phyloP scores from a whole-genome alignment of 768 basidiomycete genomes.

The Dioszegia crocea region DNA sequence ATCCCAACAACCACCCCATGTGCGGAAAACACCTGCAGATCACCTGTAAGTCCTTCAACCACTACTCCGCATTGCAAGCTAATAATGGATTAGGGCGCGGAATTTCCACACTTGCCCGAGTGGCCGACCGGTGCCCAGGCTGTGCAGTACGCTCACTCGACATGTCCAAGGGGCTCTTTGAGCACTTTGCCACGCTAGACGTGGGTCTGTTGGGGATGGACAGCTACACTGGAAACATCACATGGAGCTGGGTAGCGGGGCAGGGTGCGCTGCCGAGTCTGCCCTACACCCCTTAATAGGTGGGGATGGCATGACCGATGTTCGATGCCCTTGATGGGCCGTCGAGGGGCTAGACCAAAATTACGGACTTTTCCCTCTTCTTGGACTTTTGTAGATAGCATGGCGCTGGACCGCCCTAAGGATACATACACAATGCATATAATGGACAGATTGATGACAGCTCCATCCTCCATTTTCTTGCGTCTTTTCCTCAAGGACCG shows the following conservation, averaged over 20 bases:
- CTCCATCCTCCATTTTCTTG: no score
- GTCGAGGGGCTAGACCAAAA: no score
- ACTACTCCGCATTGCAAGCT: background rate
- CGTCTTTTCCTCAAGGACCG: no score
- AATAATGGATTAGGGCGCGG: constrained; percentile 15
- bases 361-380: no score
- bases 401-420: background rate
- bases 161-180: constrained; percentile 34
- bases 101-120: constrained; percentile 24
- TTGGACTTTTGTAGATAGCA: background rate
- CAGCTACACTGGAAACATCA: constrained; percentile 27
- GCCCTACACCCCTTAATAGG: constrained; percentile 9
- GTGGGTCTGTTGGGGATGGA: constrained; percentile 25
- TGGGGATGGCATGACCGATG: no score
- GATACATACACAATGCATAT: background rate
- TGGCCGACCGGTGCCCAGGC: constrained; percentile 37
- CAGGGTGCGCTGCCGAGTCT: constrained; percentile 16
- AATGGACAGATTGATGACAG: no score
- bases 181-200: constrained; percentile 26
- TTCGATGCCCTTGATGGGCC: no score
- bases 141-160: constrained; percentile 39
- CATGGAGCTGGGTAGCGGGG: constrained; percentile 27
- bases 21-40: constrained; percentile 35
- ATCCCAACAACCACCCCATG: constrained; percentile 41
- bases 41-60: constrained; percentile 22